Conservation (phyloP, 129 eudicot genomes). For the Arctium lappa region DNA sequence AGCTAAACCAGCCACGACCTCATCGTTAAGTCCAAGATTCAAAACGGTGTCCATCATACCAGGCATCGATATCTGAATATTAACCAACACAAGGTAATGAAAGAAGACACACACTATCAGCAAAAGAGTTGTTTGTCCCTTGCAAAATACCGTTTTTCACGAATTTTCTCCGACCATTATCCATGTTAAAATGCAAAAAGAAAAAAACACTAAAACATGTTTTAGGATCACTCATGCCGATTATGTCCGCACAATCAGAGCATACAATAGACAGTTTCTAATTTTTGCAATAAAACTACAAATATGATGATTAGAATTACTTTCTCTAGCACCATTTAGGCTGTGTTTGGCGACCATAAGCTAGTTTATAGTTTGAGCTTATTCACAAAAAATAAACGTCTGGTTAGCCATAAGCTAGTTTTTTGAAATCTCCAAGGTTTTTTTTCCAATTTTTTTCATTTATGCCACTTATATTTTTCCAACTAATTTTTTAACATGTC, state of each 20-base stretch:
- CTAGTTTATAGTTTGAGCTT: background rate
- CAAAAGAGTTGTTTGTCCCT: background rate
- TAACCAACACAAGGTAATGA: constrained; percentile 1
- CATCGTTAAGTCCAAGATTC: constrained; percentile 96
- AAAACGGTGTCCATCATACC: constrained; percentile 99
- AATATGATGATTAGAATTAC: background rate
- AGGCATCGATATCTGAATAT: constrained; percentile 89
- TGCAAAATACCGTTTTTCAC: background rate
- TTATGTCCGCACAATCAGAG: too few species aligned
- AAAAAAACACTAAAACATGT: background rate
- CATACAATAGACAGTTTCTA: too few species aligned
- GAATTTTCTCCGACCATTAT: background rate
- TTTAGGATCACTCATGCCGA: background rate
- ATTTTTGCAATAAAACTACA: background rate
- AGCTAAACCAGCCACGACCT: constrained; percentile 88
- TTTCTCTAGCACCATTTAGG: background rate
- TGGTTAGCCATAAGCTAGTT: background rate
- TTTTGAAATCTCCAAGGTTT: background rate
- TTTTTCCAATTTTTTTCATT: background rate
- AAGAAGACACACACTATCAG: background rate
- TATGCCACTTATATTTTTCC: too few species aligned
- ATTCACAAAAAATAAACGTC: background rate
- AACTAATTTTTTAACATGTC: too few species aligned
- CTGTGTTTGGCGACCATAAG: background rate
- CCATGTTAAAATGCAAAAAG: background rate